A percentile compares a stretch with the other conserved stretches of the same genome.
Conservation (phyloP, 805 yeast species). For the Candida ulmi region DNA sequence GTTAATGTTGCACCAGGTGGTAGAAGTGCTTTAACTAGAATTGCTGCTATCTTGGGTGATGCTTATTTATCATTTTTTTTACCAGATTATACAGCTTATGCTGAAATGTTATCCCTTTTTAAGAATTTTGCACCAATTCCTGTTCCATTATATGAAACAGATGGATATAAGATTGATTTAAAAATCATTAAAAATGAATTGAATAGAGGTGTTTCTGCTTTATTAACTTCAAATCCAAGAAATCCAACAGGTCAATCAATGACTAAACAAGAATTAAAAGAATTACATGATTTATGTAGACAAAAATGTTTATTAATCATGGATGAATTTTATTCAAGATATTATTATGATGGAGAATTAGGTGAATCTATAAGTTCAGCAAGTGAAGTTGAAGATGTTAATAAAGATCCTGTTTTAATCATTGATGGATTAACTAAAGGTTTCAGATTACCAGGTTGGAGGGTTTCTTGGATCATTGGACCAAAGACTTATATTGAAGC, state of each 20-base stretch:
- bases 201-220: slow-evolving; percentile 51
- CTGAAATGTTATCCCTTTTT: slow-evolving; percentile 58
- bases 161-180: slow-evolving; percentile 50
- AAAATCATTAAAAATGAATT: slow-evolving; percentile 46
- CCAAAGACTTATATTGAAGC: slow-evolving; percentile 55
- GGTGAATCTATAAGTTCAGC: slow-evolving; percentile 50
- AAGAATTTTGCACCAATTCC: slow-evolving; percentile 61
- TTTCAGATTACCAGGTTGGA: slow-evolving; percentile 60
- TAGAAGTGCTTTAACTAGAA: slow-evolving; percentile 55
- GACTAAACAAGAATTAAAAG: slow-evolving; percentile 38
- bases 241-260: slow-evolving; percentile 57
- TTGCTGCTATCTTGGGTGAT: slow-evolving; percentile 54
- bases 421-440: slow-evolving; percentile 58
- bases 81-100: slow-evolving; percentile 62
- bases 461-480: slow-evolving; percentile 59
- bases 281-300: slow-evolving; percentile 49
- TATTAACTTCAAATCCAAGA: slow-evolving; percentile 55
- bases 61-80: slow-evolving; percentile 54
- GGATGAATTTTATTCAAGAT: slow-evolving; percentile 61
- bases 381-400: slow-evolving; percentile 46
- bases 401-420: slow-evolving; percentile 52
- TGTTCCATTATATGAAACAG: slow-evolving; percentile 52
- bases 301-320: slow-evolving; percentile 47
- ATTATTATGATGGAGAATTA: slow-evolving; percentile 48
- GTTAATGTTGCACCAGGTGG: slow-evolving; percentile 65